Percentiles rank a stretch among this genome's conserved stretches.
Evolutionary conservation across 78 protist genomes (phyloP).

Genomic region (Dictyostelium discoideum): DNA sequence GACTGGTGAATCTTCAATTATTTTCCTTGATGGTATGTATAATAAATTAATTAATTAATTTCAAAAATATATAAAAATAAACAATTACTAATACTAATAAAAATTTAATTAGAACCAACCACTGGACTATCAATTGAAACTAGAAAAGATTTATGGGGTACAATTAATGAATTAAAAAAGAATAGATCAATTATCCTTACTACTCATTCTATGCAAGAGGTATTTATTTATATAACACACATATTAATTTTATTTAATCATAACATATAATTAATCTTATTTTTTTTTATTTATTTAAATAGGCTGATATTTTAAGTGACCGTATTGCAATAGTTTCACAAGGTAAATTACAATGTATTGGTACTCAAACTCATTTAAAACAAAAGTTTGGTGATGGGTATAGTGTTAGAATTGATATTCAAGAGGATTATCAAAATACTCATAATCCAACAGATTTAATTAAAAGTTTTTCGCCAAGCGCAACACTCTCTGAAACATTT

Average conservation of each 20-base stretch:
- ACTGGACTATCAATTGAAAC: conserved; percentile 92
- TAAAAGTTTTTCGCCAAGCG: conserved; percentile 15
- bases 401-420: conserved; percentile 29
- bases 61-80: no score
- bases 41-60: no score
- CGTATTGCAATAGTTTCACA: conserved; percentile 89
- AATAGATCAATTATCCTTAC: conserved; percentile 71
- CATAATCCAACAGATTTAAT: conserved; percentile 16
- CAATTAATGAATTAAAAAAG: conserved; percentile 47
- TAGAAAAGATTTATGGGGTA: conserved; percentile 84
- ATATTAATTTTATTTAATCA: no score
- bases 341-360: conserved; percentile 86
- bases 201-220: conserved; percentile 84
- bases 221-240: no score
- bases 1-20: conserved; percentile 85
- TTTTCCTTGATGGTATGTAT: conserved; percentile 47
- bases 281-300: no score
- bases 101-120: conserved; percentile 20
- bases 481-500: neutral
- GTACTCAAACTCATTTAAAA: conserved; percentile 85
- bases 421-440: neutral
- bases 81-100: no score
- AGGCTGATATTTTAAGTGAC: conserved; percentile 82
- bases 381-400: conserved; percentile 88
- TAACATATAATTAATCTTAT: no score